These are phyloP conservation scores for Rhodotorula glutinis DNA, from an alignment of 1,284 basidiomycete genomes.

Conservation along the genomic window DNA sequence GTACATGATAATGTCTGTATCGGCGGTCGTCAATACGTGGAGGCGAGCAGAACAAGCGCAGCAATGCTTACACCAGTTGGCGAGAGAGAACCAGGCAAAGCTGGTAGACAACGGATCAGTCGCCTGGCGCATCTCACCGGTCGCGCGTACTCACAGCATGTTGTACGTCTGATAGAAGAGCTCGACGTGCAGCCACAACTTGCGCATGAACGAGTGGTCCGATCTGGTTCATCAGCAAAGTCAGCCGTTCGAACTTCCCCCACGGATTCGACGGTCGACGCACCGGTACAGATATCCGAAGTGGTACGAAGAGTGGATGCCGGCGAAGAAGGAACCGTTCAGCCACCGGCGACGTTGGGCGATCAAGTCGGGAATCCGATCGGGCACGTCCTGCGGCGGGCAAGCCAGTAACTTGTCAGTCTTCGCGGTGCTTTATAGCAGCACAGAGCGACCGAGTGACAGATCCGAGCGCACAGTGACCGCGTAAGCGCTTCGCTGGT, in stretches of 20 bases:
- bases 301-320: constrained; percentile 53
- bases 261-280: constrained; percentile 49
- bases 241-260: background rate
- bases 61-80: constrained; percentile 72
- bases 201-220: constrained; percentile 72
- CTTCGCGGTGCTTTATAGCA: too few species aligned
- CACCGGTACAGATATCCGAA: constrained; percentile 54
- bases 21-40: constrained; percentile 56
- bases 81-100: constrained; percentile 52
- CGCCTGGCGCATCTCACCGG: too few species aligned
- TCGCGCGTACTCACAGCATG: constrained; percentile 55
- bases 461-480: constrained; percentile 68
- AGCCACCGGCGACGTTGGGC: constrained; percentile 95
- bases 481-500: constrained; percentile 87
- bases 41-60: background rate
- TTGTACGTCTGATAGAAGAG: constrained; percentile 87
- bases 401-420: background rate
- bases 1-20: constrained; percentile 31
- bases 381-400: constrained; percentile 33
- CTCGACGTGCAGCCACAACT: constrained; percentile 92
- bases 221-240: constrained; percentile 49
- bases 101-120: constrained; percentile 55
- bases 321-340: constrained; percentile 96
- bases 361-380: constrained; percentile 77
- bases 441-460: background rate